Conservation (phyloP, 352 stramenopile species). For the Lagenidium giganteum region DNA sequence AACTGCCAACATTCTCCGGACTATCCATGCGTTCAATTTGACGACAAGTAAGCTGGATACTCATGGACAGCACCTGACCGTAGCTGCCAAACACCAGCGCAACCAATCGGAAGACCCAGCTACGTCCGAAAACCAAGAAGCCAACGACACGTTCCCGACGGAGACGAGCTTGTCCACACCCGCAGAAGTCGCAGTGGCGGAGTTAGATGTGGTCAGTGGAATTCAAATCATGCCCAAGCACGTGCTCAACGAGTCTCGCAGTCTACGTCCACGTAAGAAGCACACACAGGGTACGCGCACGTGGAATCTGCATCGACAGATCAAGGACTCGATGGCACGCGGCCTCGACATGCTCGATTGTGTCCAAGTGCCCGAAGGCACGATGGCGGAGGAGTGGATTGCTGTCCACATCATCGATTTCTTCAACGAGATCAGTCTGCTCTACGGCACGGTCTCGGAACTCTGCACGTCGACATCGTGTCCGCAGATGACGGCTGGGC, state of each 20-base stretch:
- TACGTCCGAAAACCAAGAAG: too few species aligned
- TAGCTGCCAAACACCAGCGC: too few species aligned
- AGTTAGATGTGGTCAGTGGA: conserved; percentile 41
- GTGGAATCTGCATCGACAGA: conserved; percentile 55
- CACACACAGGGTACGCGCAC: conserved; percentile 42
- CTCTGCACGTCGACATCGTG: conserved; percentile 53
- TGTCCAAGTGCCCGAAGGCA: conserved; percentile 49
- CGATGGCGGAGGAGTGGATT: conserved; percentile 47
- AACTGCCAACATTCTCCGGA: background rate
- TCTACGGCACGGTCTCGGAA: conserved; percentile 84
- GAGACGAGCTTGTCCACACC: too few species aligned
- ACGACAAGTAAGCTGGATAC: background rate
- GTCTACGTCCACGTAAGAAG: conserved; percentile 41
- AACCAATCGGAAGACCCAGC: too few species aligned
- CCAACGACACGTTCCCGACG: too few species aligned
- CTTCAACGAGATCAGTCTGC: conserved; percentile 88
- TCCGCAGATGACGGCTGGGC: conserved; percentile 57
- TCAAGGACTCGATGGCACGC: conserved; percentile 49
- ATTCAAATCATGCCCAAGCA: too few species aligned
- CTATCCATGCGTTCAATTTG: background rate
- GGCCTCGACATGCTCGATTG: conserved; percentile 44
- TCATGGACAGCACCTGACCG: too few species aligned
- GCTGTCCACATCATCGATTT: conserved; percentile 81
- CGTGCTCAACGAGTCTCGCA: conserved; percentile 38
- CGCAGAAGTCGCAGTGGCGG: too few species aligned